phyloP scores from a whole-genome alignment of 805 yeast species.

The Cyberlindnera sargentensis region DNA sequence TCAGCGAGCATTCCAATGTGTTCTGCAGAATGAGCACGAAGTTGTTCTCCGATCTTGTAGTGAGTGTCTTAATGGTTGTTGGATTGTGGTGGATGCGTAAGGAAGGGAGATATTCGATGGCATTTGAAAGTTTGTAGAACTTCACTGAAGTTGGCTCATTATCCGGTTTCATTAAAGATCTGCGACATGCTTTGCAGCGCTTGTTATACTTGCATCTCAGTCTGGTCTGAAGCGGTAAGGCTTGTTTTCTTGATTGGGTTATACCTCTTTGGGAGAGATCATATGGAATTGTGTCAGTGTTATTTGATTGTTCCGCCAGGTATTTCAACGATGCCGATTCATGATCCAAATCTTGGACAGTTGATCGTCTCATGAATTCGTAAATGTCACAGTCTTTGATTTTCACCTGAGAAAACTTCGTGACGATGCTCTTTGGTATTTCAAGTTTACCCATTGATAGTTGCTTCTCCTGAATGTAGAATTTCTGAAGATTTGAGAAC shows the following conservation, averaged over 20 bases:
- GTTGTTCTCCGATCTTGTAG: neutral
- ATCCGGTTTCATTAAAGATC: constrained; percentile 24
- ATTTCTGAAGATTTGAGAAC: constrained; percentile 16
- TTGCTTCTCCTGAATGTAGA: constrained; percentile 15
- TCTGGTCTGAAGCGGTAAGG: constrained; percentile 14
- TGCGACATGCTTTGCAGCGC: constrained; percentile 24
- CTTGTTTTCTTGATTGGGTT: neutral
- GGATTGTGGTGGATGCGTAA: constrained; percentile 8
- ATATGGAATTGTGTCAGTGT: neutral
- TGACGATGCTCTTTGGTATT: constrained; percentile 8
- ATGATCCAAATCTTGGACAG: constrained; percentile 5
- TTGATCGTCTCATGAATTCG: constrained; percentile 10
- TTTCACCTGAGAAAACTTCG: constrained; percentile 15
- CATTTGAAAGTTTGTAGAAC: constrained; percentile 23
- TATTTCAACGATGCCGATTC: neutral
- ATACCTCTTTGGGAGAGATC: constrained; percentile 4
- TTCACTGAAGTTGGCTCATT: constrained; percentile 18
- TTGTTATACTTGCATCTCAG: constrained; percentile 18
- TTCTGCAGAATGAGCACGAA: constrained; percentile 13
- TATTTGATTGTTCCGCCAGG: neutral
- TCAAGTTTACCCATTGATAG: constrained; percentile 6
- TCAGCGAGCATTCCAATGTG: constrained; percentile 9
- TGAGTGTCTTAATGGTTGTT: neutral
- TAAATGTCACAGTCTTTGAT: constrained; percentile 7
- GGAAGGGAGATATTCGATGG: constrained; percentile 20